A percentile compares a stretch with the other conserved stretches of the same genome.
Conservation (phyloP, 495 filamentous ascomycete species). For the Trichoderma reesei region DNA sequence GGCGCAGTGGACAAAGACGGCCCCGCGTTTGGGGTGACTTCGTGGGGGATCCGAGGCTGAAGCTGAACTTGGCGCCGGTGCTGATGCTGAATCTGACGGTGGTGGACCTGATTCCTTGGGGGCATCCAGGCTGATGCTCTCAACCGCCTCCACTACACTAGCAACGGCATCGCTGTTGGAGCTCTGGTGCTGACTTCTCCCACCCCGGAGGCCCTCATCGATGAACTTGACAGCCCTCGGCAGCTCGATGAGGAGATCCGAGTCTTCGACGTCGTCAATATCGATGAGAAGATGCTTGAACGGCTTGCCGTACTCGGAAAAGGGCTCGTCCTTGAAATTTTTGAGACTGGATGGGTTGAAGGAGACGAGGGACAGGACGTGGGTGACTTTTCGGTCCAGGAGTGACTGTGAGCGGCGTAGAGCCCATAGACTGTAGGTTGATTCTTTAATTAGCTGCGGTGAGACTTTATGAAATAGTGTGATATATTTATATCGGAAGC, state of each 20-base stretch:
- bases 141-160: neutral
- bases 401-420: slow-evolving; percentile 59
- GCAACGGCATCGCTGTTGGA: neutral
- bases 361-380: slow-evolving; percentile 75
- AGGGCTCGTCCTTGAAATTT: slow-evolving; percentile 27
- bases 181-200: slow-evolving; percentile 11
- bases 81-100: neutral
- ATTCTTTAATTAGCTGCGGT: slow-evolving; percentile 6
- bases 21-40: slow-evolving; percentile 15
- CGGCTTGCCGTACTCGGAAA: slow-evolving; percentile 31
- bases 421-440: slow-evolving; percentile 55
- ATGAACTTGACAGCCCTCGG: slow-evolving; percentile 72
- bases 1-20: slow-evolving; percentile 55
- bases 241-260: slow-evolving; percentile 76
- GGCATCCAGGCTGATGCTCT: neutral
- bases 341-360: slow-evolving; percentile 42
- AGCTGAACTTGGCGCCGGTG: neutral
- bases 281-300: slow-evolving; percentile 69
- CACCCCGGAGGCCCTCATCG: slow-evolving; percentile 49
- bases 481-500: slow-evolving; percentile 9
- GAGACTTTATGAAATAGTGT: slow-evolving; percentile 1
- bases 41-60: neutral
- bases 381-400: slow-evolving; percentile 66
- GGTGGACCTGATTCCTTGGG: neutral
- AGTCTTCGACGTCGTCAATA: slow-evolving; percentile 79